Evolutionary conservation across 495 filamentous ascomycete genomes (phyloP), one percentile per base, ranked within the genome.

Genomic region (Xylaria sp.): DNA sequence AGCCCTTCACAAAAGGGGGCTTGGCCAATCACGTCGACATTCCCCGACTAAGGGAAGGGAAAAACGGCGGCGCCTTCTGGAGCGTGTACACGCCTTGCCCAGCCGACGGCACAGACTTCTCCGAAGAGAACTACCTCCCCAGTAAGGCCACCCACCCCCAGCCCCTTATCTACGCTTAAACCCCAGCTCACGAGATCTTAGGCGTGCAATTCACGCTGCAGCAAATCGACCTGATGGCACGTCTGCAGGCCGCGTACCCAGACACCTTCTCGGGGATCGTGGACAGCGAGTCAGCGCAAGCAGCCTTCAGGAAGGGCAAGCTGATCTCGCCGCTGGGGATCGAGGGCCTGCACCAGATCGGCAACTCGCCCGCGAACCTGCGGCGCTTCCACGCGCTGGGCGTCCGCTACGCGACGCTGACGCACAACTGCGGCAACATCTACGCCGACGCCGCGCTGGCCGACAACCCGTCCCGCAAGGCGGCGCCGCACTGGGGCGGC

Each of bases 261-360:
- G 75, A 88, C 8, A 82, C 89, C 71, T 94, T 97, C 82, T 90
- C 89, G 15, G 85, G 87, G 0, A 80, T 87, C 0, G 77, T 88
- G 2, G 88, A 89, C 77, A 84, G 85, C 77, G 82, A 79, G 44
- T 85, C 86, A 0, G 91, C 93, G 7, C 71, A 89, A 17, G 77
- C 84, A 0, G 87, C 86, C 19, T 94, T 93, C 79, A 80, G 81
- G 26, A 78, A 86, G 57, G 85, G 86, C 71, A 87, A 86, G 67
- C 75, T 90, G 6, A 84, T 89, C 70, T 88, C 87, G 4, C 93
- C 94, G 9, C 80, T 95, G 17, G 93, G 90, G 17, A 92, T 98
- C 33, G 96, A 99, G 81, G 96, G 96, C 5, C 88, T 99, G 1
- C 96, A 99, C 78, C 95, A 97, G 73, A 97, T 99, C 69, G 95